phyloP scores from a whole-genome alignment of 2,329 filamentous ascomycete species.

The Paracoccidioides lutzii region DNA sequence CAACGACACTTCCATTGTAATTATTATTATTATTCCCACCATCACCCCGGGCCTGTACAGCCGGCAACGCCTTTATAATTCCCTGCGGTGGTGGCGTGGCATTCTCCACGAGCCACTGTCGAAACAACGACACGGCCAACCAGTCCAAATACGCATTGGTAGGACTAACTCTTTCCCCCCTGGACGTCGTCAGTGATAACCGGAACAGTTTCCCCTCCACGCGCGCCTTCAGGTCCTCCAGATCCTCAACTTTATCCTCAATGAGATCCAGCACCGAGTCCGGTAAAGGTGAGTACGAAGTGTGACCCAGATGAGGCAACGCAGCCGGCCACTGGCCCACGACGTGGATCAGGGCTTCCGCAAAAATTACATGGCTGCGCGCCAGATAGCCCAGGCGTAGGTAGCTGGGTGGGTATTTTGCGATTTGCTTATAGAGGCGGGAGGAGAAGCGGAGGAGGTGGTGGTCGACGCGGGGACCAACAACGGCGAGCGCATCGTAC shows the following conservation, averaged over 20 bases:
- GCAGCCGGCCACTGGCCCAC: conserved; percentile 87
- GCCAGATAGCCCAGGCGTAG: conserved; percentile 79
- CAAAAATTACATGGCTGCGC: conserved; percentile 68
- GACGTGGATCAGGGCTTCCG: conserved; percentile 82
- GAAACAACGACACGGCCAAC: conserved; percentile 75
- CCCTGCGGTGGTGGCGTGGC: conserved; percentile 57
- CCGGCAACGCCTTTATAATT: conserved; percentile 23
- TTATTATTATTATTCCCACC: conserved; percentile 14
- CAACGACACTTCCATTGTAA: conserved; percentile 4
- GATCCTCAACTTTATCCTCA: conserved; percentile 86
- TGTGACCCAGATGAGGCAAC: conserved; percentile 57
- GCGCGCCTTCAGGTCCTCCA: conserved; percentile 67
- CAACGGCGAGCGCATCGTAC: conserved; percentile 80
- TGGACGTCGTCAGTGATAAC: conserved; percentile 61
- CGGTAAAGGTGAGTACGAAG: conserved; percentile 46
- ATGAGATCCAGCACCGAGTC: conserved; percentile 72
- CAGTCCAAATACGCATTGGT: conserved; percentile 74
- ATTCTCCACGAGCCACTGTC: conserved; percentile 87
- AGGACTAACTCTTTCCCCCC: conserved; percentile 72
- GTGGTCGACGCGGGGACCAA: conserved; percentile 82
- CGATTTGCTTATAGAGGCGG: conserved; percentile 87
- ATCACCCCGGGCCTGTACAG: not conserved
- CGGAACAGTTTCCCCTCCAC: conserved; percentile 74
- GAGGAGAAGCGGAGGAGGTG: conserved; percentile 86
- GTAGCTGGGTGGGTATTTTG: conserved; percentile 88